A percentile compares a stretch with the other conserved stretches of the same genome.
Evolutionary conservation across 148 eudicot species (phyloP).

Genomic region (Rhododendron mucronatum): DNA sequence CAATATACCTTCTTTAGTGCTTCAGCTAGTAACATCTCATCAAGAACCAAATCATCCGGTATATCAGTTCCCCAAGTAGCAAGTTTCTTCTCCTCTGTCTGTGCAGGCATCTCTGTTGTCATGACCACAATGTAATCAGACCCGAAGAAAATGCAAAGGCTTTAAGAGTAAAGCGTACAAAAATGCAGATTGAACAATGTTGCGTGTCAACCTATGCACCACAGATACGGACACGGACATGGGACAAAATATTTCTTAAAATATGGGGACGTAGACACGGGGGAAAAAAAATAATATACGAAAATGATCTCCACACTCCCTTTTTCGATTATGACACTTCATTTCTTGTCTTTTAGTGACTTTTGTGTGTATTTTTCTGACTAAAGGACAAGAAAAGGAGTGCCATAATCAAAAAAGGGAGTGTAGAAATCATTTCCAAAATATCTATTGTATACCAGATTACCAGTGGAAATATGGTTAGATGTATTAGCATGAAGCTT

Average conservation of each 20-base stretch:
- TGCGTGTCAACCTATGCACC: background rate
- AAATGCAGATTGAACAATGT: background rate
- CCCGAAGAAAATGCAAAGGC: background rate
- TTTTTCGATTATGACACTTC: no score
- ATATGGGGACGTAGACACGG: background rate
- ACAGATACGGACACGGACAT: background rate
- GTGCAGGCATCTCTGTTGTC: constrained; percentile 48
- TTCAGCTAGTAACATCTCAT: constrained; percentile 70
- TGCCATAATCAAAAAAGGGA: no score
- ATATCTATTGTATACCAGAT: background rate
- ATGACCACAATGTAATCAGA: background rate
- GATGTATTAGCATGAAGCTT: background rate
- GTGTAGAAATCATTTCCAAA: no score
- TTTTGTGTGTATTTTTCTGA: no score
- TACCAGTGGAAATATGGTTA: background rate
- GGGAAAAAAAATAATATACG: background rate
- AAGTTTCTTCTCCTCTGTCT: constrained; percentile 56
- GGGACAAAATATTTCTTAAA: background rate
- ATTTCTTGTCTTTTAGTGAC: no score
- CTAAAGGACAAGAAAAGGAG: no score
- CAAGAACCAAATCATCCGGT: constrained; percentile 82
- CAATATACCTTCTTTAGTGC: constrained; percentile 68
- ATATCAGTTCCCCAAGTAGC: constrained; percentile 91
- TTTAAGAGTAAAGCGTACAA: background rate
- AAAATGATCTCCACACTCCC: no score